Percentiles rank a stretch among this genome's conserved stretches.
phyloP scores from a whole-genome alignment of 345 rosid species.

The Populus ilicifolia region DNA sequence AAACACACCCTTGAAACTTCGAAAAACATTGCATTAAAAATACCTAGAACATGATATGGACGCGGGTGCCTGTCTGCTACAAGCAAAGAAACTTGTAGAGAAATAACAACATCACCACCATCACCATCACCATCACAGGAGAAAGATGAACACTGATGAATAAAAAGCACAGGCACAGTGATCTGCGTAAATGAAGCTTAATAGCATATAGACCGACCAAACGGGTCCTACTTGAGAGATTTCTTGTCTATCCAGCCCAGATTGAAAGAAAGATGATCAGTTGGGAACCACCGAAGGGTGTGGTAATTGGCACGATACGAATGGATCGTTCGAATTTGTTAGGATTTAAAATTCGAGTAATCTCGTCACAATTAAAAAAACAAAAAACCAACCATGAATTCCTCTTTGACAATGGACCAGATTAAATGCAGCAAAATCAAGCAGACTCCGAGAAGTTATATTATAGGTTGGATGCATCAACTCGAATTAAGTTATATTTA shows the following conservation, averaged over 20 bases:
- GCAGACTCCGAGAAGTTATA: too few species aligned
- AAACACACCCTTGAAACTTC: too few species aligned
- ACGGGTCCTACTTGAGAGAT: background rate
- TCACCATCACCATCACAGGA: background rate
- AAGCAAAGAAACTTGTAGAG: background rate
- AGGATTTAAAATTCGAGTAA: background rate
- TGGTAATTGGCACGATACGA: background rate
- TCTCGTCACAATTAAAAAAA: background rate
- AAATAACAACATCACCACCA: background rate
- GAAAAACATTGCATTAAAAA: too few species aligned
- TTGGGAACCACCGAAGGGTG: background rate
- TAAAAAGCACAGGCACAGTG: background rate
- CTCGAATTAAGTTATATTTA: too few species aligned
- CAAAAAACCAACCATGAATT: background rate
- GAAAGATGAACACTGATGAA: background rate
- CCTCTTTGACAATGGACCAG: too few species aligned
- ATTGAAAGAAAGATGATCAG: background rate
- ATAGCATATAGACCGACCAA: background rate
- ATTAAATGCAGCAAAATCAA: too few species aligned
- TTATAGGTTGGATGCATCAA: too few species aligned
- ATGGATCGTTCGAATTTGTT: background rate
- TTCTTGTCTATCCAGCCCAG: background rate
- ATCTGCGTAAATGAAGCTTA: background rate
- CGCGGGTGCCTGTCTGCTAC: background rate
- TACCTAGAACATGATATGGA: background rate